Base-by-base conservation (phyloP, 1,139 yeast genomes). In the Kodamaea suecica region DNA sequence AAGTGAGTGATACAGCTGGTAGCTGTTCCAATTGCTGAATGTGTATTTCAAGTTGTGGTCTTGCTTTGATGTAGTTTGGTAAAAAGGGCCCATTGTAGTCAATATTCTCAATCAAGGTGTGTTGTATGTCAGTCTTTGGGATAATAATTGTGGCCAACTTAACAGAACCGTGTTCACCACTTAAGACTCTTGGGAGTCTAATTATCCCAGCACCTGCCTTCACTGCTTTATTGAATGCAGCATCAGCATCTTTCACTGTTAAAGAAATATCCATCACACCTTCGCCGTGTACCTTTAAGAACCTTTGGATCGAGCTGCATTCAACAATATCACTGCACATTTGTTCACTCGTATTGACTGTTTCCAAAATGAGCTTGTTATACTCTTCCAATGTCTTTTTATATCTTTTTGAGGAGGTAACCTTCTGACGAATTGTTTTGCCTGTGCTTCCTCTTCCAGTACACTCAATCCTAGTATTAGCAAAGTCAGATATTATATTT, bases 201-300 rank as follows among this genome's bases (percentile, higher is more conserved):
- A 79, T 53, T 0, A 70, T 44, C n/a, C 52, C 56, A 1, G 85
- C 92, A 0, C 90, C 90, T 10, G 63, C 63, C 2, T 43, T 34
- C 2, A 76, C 49, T 0, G 92, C 85, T 24, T 58, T 57, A 0
- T 55, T 40, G 42, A 59, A 80, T 1, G 73, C 63, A 1, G 45
- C 43, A 3, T 62, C 69, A 4, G 76, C 76, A 48, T 79, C 61
- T 5, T 59, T 63, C 0, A 84, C 92, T 12, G 52, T 52, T 45
- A 84, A 79, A 0, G 86, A 73, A 7, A 85, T 75, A 52, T 85
- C 94, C 55, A 78, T 75, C 4, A 84, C 84, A 3, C 86, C 84
- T 49, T 84, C 92, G 1, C 94, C 90, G 53, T 85, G 95, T 5
- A 49, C 51, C n/a, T 54, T 53, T 11, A 82, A 58, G 50, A 76